Conservation (phyloP, 2,329 filamentous ascomycete species). For the Penicillium sp. region DNA sequence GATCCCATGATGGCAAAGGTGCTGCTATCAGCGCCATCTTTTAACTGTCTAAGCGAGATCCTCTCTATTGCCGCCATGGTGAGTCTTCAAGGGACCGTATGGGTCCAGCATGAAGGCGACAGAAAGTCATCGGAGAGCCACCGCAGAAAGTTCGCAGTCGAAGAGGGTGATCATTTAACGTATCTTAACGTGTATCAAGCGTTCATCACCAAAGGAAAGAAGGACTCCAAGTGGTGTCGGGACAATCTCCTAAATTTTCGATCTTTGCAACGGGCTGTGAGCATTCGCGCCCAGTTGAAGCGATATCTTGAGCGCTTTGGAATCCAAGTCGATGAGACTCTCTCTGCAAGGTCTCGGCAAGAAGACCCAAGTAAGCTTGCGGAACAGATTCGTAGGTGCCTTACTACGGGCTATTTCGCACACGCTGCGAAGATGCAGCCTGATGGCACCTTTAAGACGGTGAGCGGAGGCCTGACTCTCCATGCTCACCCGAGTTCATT, state of each 20-base stretch:
- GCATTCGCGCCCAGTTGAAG: constrained; percentile 78
- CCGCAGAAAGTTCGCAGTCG: constrained; percentile 73
- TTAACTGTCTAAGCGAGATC: constrained; percentile 74
- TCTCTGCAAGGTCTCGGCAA: constrained; percentile 28
- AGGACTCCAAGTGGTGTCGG: constrained; percentile 76
- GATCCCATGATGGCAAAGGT: constrained; percentile 95
- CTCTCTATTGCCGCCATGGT: constrained; percentile 91
- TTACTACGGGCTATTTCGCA: constrained; percentile 84
- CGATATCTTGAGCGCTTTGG: constrained; percentile 80
- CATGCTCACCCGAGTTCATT: constrained; percentile 85
- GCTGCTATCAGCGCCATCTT: constrained; percentile 63
- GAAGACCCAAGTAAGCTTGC: constrained; percentile 42
- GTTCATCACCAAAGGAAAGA: constrained; percentile 73
- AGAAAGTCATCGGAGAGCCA: constrained; percentile 66
- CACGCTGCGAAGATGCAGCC: constrained; percentile 89
- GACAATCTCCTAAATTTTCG: constrained; percentile 84
- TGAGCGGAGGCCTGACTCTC: constrained; percentile 67
- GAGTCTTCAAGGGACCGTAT: constrained; percentile 70
- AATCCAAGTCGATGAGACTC: constrained; percentile 58
- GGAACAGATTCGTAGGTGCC: constrained; percentile 71
- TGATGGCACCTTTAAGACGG: constrained; percentile 79
- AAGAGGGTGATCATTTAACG: constrained; percentile 89
- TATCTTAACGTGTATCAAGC: constrained; percentile 87
- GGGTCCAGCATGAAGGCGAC: constrained; percentile 70
- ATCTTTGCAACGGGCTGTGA: constrained; percentile 69